Evolutionary conservation across 805 yeast genomes (phyloP).

Genomic region (Isabelozyma pseudorhagii): DNA sequence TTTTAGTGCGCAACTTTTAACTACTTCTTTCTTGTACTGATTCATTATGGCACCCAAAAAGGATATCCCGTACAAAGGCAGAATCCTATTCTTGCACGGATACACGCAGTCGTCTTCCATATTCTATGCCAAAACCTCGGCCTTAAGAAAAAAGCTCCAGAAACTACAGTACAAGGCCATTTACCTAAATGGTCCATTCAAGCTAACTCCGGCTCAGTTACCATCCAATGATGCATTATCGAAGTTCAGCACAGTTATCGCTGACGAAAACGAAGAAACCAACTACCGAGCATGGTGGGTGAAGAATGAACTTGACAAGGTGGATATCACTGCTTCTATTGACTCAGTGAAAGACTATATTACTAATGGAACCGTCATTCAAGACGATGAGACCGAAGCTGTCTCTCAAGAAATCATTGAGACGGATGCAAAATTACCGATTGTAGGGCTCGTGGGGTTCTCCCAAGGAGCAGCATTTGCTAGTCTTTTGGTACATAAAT

Average conservation of each 20-base stretch:
- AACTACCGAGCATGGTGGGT: slow-evolving; percentile 75
- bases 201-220: slow-evolving; percentile 63
- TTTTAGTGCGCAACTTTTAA: background rate
- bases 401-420: slow-evolving; percentile 13
- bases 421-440: slow-evolving; percentile 47
- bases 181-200: slow-evolving; percentile 77
- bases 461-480: slow-evolving; percentile 93
- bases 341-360: slow-evolving; percentile 47
- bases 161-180: slow-evolving; percentile 65
- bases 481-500: slow-evolving; percentile 62
- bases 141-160: slow-evolving; percentile 73
- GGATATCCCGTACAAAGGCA: slow-evolving; percentile 25
- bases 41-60: background rate
- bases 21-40: background rate
- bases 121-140: slow-evolving; percentile 87
- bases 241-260: slow-evolving; percentile 41
- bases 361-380: slow-evolving; percentile 49
- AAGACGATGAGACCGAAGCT: slow-evolving; percentile 23
- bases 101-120: slow-evolving; percentile 80
- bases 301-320: slow-evolving; percentile 47
- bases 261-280: slow-evolving; percentile 21
- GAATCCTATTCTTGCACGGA: slow-evolving; percentile 86
- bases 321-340: slow-evolving; percentile 51
- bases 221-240: slow-evolving; percentile 65
- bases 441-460: slow-evolving; percentile 86